Evolutionary conservation across 2,329 filamentous ascomycete species (phyloP).

Genomic region (Colletotrichum sojae): DNA sequence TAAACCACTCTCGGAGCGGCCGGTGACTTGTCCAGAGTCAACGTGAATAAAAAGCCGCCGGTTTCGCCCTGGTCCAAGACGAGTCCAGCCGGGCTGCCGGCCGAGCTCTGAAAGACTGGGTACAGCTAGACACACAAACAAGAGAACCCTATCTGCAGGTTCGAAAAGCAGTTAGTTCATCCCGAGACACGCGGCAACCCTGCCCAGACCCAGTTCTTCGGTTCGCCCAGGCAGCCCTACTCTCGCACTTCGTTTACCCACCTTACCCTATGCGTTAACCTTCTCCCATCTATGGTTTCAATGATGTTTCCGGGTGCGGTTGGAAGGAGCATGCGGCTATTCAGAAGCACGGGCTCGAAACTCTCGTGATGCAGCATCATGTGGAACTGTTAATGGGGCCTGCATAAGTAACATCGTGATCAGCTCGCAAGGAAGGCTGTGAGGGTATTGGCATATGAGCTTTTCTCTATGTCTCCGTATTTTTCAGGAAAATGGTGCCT

Average conservation of each 20-base stretch:
- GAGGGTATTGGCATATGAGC: neutral
- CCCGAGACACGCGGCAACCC: neutral
- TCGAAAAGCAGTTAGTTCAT: neutral
- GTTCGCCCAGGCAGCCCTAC: neutral
- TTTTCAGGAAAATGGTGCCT: neutral
- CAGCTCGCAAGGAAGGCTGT: neutral
- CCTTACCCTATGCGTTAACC: neutral
- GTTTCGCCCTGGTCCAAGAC: no score
- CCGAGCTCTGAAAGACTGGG: no score
- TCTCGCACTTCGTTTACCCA: neutral
- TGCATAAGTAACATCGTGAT: neutral
- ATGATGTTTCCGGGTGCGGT: neutral
- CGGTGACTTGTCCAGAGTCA: no score
- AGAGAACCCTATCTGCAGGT: no score
- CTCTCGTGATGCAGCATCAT: neutral
- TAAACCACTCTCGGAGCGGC: no score
- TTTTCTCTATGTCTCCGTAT: neutral
- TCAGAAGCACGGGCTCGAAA: neutral
- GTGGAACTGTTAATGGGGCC: neutral
- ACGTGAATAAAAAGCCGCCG: no score
- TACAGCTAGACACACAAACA: no score
- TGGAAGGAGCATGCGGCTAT: neutral
- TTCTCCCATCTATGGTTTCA: neutral
- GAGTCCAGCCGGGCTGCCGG: no score
- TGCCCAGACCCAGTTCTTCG: no score